Conservation (phyloP, 177 flowering plant species). For the Tripterygium wilfordii region DNA sequence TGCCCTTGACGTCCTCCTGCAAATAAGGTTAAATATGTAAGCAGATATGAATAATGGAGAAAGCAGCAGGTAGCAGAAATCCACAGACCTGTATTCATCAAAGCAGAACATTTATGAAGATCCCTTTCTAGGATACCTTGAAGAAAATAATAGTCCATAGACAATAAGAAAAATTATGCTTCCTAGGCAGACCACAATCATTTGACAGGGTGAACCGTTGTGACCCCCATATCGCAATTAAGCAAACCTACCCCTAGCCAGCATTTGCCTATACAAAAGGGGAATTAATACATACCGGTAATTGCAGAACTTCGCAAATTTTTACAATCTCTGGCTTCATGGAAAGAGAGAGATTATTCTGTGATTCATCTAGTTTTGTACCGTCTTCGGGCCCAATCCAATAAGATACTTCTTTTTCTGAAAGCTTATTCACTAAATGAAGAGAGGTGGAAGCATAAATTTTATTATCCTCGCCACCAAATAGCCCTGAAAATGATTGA, state of each 20-base stretch:
- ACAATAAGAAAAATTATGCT: too few relatives aligned
- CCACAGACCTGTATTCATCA: too few relatives aligned
- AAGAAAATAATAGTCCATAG: too few relatives aligned
- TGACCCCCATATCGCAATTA: too few relatives aligned
- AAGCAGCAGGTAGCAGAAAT: not conserved
- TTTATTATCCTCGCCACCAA: constrained; percentile 2
- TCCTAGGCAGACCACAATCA: too few relatives aligned
- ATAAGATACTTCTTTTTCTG: constrained; percentile 11
- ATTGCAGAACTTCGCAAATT: constrained; percentile 49
- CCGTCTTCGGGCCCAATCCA: constrained; percentile 25
- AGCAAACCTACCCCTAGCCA: too few relatives aligned
- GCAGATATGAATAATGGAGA: not conserved
- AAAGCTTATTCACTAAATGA: constrained; percentile 4
- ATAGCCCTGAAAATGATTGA: constrained; percentile 8
- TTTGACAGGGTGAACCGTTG: too few relatives aligned
- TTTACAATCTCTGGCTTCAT: constrained; percentile 51
- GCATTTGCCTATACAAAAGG: too few relatives aligned
- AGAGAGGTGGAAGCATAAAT: constrained; percentile 5
- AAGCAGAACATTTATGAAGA: too few relatives aligned
- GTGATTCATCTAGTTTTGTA: constrained; percentile 28
- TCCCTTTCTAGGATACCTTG: not conserved
- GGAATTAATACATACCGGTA: constrained; percentile 44
- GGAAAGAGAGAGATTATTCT: constrained; percentile 39
- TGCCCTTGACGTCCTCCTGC: constrained; percentile 59
- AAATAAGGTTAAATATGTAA: constrained; percentile 6